Percentiles rank a stretch among this genome's conserved stretches.
These are phyloP conservation scores for Camellia lanceoleosa DNA, from an alignment of 148 eudicot genomes.

Conservation along the genomic window DNA sequence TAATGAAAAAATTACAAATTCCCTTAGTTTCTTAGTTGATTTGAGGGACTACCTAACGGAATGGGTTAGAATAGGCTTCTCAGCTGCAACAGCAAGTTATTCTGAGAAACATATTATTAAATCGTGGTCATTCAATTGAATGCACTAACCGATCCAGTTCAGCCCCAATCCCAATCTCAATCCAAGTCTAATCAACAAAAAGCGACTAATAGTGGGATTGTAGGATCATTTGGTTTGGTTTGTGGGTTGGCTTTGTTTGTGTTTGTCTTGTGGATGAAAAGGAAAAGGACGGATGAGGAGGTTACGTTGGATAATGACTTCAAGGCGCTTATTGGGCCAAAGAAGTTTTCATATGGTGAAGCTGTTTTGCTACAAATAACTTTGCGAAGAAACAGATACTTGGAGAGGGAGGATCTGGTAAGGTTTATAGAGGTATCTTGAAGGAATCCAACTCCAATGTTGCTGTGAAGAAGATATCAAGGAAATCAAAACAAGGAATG, in stretches of 20 bases:
- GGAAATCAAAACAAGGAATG: too few relatives aligned
- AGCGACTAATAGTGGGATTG: neutral
- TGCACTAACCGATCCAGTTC: too few relatives aligned
- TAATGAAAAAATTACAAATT: neutral
- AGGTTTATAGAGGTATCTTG: conserved; percentile 3
- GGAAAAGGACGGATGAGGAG: too few relatives aligned
- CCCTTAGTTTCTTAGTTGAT: neutral
- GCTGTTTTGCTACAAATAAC: conserved; percentile 23
- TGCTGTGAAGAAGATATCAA: conserved; percentile 17
- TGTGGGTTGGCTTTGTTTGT: neutral
- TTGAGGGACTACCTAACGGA: neutral
- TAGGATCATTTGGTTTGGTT: neutral
- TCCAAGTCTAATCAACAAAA: neutral
- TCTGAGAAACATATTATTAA: neutral
- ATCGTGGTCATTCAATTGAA: conserved; percentile 18
- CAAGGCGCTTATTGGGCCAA: conserved; percentile 22
- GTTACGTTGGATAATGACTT: conserved; percentile 13
- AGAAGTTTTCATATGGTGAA: conserved; percentile 24
- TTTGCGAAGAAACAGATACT: conserved; percentile 20
- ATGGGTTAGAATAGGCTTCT: neutral
- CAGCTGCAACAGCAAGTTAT: neutral
- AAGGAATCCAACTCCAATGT: conserved; percentile 1
- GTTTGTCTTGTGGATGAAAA: neutral
- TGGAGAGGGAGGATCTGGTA: conserved; percentile 36
- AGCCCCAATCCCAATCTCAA: too few relatives aligned